These are phyloP conservation scores for Rubia balearica DNA, from an alignment of 305 asterid genomes.

Conservation along the genomic window DNA sequence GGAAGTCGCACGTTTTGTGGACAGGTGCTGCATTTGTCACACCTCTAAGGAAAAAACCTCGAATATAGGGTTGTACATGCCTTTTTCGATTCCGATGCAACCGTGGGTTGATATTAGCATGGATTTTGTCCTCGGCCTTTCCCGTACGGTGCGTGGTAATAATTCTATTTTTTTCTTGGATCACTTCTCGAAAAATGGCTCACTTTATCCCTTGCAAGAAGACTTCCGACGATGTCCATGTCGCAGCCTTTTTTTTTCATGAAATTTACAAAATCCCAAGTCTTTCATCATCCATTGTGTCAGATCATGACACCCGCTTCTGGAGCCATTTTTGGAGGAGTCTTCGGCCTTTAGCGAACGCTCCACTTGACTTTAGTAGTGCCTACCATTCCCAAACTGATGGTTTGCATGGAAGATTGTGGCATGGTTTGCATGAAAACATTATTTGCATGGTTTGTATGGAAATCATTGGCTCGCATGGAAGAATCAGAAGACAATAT, in stretches of 20 bases:
- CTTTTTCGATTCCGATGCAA: neutral
- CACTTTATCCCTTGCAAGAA: conserved; percentile 5
- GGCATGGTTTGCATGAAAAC: too few species aligned
- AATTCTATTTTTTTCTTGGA: neutral
- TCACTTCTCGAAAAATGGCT: neutral
- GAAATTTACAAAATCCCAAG: too few species aligned
- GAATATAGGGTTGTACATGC: neutral
- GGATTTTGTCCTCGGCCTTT: neutral
- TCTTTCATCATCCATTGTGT: too few species aligned
- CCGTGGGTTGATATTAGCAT: neutral
- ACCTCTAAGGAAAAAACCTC: neutral
- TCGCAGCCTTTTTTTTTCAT: neutral
- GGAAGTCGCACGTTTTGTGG: neutral
- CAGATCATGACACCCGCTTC: too few species aligned
- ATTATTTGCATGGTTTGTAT: too few species aligned
- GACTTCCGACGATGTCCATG: neutral
- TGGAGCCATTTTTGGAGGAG: too few species aligned
- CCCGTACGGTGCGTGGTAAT: neutral
- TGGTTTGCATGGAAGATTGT: too few species aligned
- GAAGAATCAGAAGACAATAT: too few species aligned
- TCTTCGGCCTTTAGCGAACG: too few species aligned
- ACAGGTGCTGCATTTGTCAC: neutral
- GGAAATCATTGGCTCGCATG: too few species aligned
- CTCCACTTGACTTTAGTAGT: too few species aligned
- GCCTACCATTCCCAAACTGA: too few species aligned